phyloP scores from a whole-genome alignment of 768 basidiomycete genomes.

The Omphalotus guepiniiformis region DNA sequence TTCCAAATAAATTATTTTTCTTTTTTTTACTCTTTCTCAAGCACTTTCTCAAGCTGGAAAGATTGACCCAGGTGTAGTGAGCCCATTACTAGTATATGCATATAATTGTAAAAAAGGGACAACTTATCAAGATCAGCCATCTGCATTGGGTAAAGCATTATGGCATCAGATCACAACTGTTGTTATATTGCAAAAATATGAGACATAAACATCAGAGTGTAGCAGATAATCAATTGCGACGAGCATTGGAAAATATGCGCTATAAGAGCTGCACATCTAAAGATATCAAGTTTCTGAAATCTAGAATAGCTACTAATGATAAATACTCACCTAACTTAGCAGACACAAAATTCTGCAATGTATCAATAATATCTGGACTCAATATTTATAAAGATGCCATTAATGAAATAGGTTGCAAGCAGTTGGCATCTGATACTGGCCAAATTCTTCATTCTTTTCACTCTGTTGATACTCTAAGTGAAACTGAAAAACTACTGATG shows the following conservation, averaged over 20 bases:
- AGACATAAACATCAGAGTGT: slow-evolving; percentile 12
- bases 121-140: too few relatives aligned
- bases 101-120: too few relatives aligned
- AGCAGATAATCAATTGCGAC: slow-evolving; percentile 16
- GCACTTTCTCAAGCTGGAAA: too few relatives aligned
- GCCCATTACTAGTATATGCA: too few relatives aligned
- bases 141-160: slow-evolving; percentile 12
- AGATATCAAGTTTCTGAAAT: slow-evolving; percentile 19
- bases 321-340: slow-evolving; percentile 2
- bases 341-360: slow-evolving; percentile 16
- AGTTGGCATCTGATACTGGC: slow-evolving; percentile 20
- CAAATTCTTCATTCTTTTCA: slow-evolving; percentile 11
- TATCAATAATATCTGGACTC: slow-evolving; percentile 19
- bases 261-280: slow-evolving; percentile 20
- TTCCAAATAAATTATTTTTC: too few relatives aligned
- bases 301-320: slow-evolving; percentile 8
- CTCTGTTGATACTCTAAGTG: slow-evolving; percentile 9
- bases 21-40: too few relatives aligned
- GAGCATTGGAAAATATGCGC: slow-evolving; percentile 21
- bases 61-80: too few relatives aligned
- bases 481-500: background rate
- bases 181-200: slow-evolving; percentile 17
- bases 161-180: slow-evolving; percentile 22
- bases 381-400: slow-evolving; percentile 22
- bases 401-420: slow-evolving; percentile 16